Evolutionary conservation across 306 rosid genomes (phyloP).

Genomic region (Senna siamea): DNA sequence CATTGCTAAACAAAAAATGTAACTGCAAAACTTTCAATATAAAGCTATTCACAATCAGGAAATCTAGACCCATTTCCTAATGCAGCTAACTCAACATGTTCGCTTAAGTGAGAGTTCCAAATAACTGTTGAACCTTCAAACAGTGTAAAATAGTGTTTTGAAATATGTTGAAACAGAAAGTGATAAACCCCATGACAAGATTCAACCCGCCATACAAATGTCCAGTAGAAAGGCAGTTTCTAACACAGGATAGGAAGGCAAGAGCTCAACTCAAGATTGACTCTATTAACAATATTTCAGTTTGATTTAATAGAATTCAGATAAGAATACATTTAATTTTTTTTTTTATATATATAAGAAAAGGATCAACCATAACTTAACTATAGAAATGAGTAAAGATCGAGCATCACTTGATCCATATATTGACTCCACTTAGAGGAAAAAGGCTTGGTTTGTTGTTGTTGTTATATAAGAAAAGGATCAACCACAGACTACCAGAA

Average conservation of each 20-base stretch:
- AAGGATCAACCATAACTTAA: no score
- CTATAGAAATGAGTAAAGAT: no score
- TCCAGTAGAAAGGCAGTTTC: conserved; percentile 11
- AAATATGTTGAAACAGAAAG: conserved; percentile 19
- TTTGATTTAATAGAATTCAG: no score
- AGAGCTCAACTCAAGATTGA: no score
- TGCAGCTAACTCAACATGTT: neutral
- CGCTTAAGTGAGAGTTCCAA: conserved; percentile 7
- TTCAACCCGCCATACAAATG: neutral
- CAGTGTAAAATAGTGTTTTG: neutral
- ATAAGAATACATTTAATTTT: no score
- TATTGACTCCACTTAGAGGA: no score
- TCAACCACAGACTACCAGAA: no score
- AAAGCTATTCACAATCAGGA: conserved; percentile 11
- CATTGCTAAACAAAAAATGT: neutral
- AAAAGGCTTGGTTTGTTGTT: no score
- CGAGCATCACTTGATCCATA: no score
- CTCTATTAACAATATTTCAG: no score
- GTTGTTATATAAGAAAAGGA: no score
- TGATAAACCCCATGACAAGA: conserved; percentile 11
- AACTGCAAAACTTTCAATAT: conserved; percentile 1
- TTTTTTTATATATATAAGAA: no score
- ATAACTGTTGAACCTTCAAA: neutral
- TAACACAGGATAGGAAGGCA: neutral
- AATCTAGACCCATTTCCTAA: conserved; percentile 18